Percentiles rank a stretch among this genome's conserved stretches.
These are phyloP conservation scores for Dothistroma pini DNA, from an alignment of 2,329 filamentous ascomycete genomes.

Conservation along the genomic window DNA sequence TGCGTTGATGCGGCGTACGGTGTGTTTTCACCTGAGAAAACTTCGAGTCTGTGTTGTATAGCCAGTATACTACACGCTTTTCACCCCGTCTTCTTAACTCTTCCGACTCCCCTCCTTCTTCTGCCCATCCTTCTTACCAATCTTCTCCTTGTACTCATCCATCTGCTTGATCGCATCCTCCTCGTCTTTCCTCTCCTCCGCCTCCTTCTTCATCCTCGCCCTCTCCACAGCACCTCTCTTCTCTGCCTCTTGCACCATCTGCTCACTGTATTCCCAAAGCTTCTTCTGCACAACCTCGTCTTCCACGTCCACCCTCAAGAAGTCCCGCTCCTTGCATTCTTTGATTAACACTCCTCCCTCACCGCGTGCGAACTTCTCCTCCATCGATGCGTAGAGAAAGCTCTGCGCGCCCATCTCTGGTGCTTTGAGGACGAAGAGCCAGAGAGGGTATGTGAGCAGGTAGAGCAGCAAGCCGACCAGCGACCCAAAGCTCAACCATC, in stretches of 20 bases:
- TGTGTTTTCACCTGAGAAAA: neutral
- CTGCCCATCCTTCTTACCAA: conserved; percentile 32
- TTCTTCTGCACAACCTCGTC: conserved; percentile 78
- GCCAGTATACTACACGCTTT: neutral
- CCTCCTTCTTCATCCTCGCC: conserved; percentile 55
- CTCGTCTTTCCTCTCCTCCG: conserved; percentile 36
- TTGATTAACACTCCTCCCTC: conserved; percentile 73
- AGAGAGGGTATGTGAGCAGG: conserved; percentile 70
- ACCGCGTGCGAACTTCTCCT: conserved; percentile 62
- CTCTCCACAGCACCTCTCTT: conserved; percentile 68
- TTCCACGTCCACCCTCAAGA: conserved; percentile 65
- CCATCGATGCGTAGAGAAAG: conserved; percentile 82
- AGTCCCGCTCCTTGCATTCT: conserved; percentile 76
- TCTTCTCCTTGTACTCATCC: conserved; percentile 33
- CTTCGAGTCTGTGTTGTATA: neutral
- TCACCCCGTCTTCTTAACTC: conserved; percentile 27
- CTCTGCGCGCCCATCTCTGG: conserved; percentile 80
- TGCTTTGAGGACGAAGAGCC: conserved; percentile 87
- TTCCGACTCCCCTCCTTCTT: conserved; percentile 30
- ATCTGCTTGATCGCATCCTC: conserved; percentile 33
- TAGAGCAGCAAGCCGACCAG: conserved; percentile 77
- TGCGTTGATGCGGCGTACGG: neutral
- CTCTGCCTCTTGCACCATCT: conserved; percentile 75
- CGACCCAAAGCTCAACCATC: conserved; percentile 82
- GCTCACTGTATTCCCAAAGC: conserved; percentile 86